phyloP scores from a whole-genome alignment of 306 rosid genomes.

The Trifolium fragiferum region DNA sequence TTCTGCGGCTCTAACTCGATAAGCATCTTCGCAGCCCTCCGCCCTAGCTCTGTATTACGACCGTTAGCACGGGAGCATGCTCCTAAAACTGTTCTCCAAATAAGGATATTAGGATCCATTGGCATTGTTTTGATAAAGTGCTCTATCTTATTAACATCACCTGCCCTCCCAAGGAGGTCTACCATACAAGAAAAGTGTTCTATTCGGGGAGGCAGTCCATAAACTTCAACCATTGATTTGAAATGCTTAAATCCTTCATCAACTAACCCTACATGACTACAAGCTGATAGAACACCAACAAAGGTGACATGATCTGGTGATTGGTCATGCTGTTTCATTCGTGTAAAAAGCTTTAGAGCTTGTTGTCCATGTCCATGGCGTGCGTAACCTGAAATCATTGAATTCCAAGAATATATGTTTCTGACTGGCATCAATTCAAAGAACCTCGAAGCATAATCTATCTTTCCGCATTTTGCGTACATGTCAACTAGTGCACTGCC shows the following conservation, averaged over 20 bases:
- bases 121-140: conserved; percentile 78
- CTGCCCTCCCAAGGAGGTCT: conserved; percentile 88
- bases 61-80: conserved; percentile 76
- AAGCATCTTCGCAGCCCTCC: conserved; percentile 77
- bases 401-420: conserved; percentile 89
- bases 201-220: conserved; percentile 69
- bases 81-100: conserved; percentile 94
- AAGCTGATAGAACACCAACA: conserved; percentile 90
- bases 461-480: conserved; percentile 90
- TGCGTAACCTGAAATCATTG: conserved; percentile 90
- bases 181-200: conserved; percentile 96
- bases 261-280: conserved; percentile 91
- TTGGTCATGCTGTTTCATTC: conserved; percentile 68
- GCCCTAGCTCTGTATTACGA: conserved; percentile 72
- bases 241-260: conserved; percentile 78
- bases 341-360: conserved; percentile 70
- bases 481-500: conserved; percentile 92
- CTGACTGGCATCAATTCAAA: conserved; percentile 76
- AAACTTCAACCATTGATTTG: conserved; percentile 62
- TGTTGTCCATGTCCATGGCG: conserved; percentile 84
- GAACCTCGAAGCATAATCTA: conserved; percentile 90
- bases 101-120: conserved; percentile 71
- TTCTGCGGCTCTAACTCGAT: conserved; percentile 80
- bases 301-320: conserved; percentile 88
- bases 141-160: conserved; percentile 70